Evolutionary conservation across 345 rosid species (phyloP).

Genomic region (Eucalyptus coolabah): DNA sequence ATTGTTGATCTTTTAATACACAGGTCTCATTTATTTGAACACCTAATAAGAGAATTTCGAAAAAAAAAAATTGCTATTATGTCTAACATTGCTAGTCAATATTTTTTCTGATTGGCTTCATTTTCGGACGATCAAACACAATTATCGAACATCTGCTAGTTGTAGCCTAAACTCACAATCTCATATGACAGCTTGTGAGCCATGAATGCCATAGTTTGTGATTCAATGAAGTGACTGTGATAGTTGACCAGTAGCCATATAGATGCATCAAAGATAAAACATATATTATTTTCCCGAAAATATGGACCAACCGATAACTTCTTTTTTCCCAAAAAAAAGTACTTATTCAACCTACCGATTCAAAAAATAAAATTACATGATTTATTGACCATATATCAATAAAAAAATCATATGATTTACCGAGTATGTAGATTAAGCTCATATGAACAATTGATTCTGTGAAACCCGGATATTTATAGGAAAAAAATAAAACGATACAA

Average conservation of each 20-base stretch:
- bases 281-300: background rate
- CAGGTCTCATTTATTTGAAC: background rate
- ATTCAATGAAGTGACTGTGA: background rate
- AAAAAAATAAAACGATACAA: background rate
- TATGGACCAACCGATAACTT: background rate
- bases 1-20: too few species aligned
- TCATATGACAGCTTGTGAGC: background rate
- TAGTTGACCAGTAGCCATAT: background rate
- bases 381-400: too few species aligned
- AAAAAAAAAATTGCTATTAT: too few species aligned
- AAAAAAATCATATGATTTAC: background rate
- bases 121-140: background rate
- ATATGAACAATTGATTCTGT: background rate
- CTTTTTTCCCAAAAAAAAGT: background rate
- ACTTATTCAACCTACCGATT: background rate
- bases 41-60: background rate
- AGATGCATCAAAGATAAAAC: background rate
- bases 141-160: too few species aligned
- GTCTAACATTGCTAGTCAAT: background rate
- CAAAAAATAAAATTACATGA: too few species aligned
- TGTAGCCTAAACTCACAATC: background rate
- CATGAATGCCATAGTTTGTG: background rate
- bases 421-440: background rate
- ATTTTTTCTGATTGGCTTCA: background rate
- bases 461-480: too few species aligned